Evolutionary conservation across 306 rosid species (phyloP).

Genomic region (Quercus bicolor): DNA sequence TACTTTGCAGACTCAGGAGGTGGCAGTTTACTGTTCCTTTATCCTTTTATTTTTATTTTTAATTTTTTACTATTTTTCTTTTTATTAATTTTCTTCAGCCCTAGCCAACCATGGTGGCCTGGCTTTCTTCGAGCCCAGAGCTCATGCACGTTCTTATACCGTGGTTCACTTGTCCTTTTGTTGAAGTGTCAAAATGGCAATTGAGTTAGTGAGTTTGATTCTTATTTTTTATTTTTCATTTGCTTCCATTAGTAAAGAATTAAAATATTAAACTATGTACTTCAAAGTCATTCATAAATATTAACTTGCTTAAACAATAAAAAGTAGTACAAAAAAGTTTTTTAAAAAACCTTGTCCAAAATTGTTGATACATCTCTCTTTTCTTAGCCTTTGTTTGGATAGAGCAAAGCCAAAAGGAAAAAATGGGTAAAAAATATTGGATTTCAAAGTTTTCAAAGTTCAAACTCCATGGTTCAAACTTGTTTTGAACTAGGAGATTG

Average conservation of each 20-base stretch:
- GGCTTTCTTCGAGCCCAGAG: conserved; percentile 62
- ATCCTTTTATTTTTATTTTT: background rate
- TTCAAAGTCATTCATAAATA: background rate
- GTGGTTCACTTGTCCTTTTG: conserved; percentile 32
- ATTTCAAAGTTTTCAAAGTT: no score
- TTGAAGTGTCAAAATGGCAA: no score
- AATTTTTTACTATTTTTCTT: no score
- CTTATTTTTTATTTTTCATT: background rate
- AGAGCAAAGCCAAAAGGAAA: background rate
- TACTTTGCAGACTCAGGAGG: conserved; percentile 48
- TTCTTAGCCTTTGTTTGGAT: background rate
- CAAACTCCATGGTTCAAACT: no score
- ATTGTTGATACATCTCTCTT: background rate
- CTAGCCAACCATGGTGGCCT: conserved; percentile 28
- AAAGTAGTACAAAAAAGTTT: no score
- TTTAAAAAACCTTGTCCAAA: background rate
- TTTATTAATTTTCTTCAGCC: conserved; percentile 13
- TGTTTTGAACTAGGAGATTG: no score
- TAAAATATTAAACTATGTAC: background rate
- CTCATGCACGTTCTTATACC: conserved; percentile 47
- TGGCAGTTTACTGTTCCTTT: conserved; percentile 38
- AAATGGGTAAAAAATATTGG: no score
- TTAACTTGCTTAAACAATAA: background rate
- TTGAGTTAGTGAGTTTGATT: background rate
- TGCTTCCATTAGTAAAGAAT: background rate